A percentile compares a stretch with the other conserved stretches of the same genome.
Evolutionary conservation across 441 rosid species (phyloP).

Genomic region (Arabidopsis lyrata): DNA sequence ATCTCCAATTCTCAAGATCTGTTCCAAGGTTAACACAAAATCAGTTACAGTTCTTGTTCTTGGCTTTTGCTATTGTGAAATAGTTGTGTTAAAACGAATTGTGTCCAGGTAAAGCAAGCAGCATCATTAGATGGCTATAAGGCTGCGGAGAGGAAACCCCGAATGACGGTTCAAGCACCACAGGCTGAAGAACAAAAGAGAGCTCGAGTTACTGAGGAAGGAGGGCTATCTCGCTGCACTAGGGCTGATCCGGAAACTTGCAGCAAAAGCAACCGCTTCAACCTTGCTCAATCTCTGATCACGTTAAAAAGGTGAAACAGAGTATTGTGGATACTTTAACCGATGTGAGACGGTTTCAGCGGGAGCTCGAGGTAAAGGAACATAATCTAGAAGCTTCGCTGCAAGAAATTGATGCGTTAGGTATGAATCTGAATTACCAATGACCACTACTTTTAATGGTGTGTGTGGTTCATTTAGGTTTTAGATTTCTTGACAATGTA

Average conservation of each 20-base stretch:
- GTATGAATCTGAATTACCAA: slow-evolving; percentile 8
- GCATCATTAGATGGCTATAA: slow-evolving; percentile 8
- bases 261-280: slow-evolving; percentile 25
- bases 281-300: slow-evolving; percentile 21
- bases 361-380: slow-evolving; percentile 29
- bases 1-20: slow-evolving; percentile 27
- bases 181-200: slow-evolving; percentile 23
- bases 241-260: background rate
- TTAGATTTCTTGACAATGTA: background rate
- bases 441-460: background rate
- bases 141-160: background rate
- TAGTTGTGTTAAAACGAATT: background rate
- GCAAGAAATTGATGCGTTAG: slow-evolving; percentile 21
- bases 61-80: background rate
- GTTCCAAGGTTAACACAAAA: slow-evolving; percentile 12
- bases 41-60: background rate
- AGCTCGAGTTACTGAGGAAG: slow-evolving; percentile 12
- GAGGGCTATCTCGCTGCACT: slow-evolving; percentile 27
- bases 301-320: slow-evolving; percentile 32
- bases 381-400: slow-evolving; percentile 14
- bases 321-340: slow-evolving; percentile 3
- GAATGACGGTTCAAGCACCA: background rate
- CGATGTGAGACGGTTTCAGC: slow-evolving; percentile 21
- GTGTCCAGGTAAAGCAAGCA: slow-evolving; percentile 11
- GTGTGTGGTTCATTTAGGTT: background rate